Base-by-base conservation (phyloP, 495 filamentous ascomycete genomes). In the Oidiodendron maius region DNA sequence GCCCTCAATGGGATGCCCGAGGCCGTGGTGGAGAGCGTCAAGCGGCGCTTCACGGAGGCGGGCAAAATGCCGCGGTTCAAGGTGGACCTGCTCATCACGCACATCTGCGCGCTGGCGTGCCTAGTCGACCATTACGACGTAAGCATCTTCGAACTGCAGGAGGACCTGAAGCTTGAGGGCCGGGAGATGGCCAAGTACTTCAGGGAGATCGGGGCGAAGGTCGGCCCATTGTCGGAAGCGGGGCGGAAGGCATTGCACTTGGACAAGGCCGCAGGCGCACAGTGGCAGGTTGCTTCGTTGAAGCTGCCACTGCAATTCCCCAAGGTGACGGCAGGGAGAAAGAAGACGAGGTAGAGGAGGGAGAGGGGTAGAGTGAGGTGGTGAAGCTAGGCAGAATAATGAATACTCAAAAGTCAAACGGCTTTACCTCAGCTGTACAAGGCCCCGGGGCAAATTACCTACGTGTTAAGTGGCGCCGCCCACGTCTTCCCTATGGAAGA, bases 241-340 rank as follows among this genome's bases (percentile, higher is more conserved):
- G 75, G 79, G 49, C 67, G 68, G 48, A 64, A 64, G 36, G 64
- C 51, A 36, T 36, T 64, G 47, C 71, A 70, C 53, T 66, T 80
- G 48, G 73, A 73, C 12, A 83, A 81, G 61, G 77, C 76, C 3
- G 80, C 83, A 58, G 80, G 77, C 2, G 59, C 66, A 28, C 72
- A 75, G 18, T 75, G 83, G 46, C 73, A 77, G 24, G 57, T 86
- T 38, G 91, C 87, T 13, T 74, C 77, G 47, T 69, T 98, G 53
- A 82, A 71, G 51, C 57, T 96, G 44, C 94, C 94, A 1, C 67
- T 96, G 47, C 76, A 83, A 47, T 96, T 97, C 60, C 93, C 93
- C 0, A 85, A 80, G 68, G 32, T 50, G 15, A 26, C 44, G 9
- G 39, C 48, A 35, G 49, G 32, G 10, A 50, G 52, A 36, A 49